Conservation (phyloP, 345 rosid genomes). For the Eucalyptus curtisii region DNA sequence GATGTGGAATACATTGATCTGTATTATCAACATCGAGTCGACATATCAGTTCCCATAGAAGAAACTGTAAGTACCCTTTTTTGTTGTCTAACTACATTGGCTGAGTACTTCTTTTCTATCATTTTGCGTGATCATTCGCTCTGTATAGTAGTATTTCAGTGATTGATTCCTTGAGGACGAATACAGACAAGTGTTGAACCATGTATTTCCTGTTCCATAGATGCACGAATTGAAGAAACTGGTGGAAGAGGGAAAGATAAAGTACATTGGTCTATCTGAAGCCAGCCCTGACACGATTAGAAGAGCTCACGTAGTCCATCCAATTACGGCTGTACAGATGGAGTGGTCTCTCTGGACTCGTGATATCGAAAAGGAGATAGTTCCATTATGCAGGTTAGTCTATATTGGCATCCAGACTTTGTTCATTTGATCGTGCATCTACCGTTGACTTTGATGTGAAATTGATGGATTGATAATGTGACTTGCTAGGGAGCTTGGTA, state of each 20-base stretch:
- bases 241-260: slow-evolving; percentile 49
- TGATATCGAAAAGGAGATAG: slow-evolving; percentile 42
- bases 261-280: slow-evolving; percentile 43
- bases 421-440: background rate
- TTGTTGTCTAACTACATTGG: background rate
- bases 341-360: slow-evolving; percentile 64
- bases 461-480: background rate
- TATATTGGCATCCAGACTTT: background rate
- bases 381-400: slow-evolving; percentile 43
- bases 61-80: slow-evolving; percentile 29
- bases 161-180: background rate
- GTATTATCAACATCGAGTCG: slow-evolving; percentile 45
- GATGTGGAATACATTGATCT: slow-evolving; percentile 42
- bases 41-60: slow-evolving; percentile 36
- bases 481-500: slow-evolving; percentile 36
- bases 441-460: background rate
- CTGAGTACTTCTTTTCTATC: background rate
- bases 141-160: background rate
- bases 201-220: slow-evolving; percentile 1
- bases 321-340: slow-evolving; percentile 48
- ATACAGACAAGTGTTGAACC: background rate
- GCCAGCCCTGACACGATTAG: slow-evolving; percentile 48
- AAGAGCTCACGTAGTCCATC: slow-evolving; percentile 57
- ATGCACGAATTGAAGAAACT: slow-evolving; percentile 48
- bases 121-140: background rate